phyloP scores from a whole-genome alignment of 192 early-diverging fungal genomes.

The Backusella tarrabulga region DNA sequence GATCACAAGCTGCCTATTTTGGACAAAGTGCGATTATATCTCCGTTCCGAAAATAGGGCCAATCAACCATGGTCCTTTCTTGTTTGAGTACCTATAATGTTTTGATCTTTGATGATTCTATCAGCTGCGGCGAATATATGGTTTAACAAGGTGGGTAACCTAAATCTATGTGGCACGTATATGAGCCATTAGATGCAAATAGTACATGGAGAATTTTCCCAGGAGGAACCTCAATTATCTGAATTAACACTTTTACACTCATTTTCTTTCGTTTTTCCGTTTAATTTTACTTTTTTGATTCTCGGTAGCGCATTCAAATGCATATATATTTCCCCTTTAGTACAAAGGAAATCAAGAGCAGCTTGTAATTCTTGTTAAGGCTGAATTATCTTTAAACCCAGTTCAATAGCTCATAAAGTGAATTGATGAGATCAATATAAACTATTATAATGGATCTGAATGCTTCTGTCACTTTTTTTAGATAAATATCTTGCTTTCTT shows the following conservation, averaged over 20 bases:
- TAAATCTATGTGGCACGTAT: neutral
- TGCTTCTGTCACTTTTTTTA: neutral
- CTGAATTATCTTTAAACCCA: neutral
- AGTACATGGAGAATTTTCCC: neutral
- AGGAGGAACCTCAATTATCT: neutral
- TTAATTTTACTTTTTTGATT: neutral
- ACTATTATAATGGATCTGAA: neutral
- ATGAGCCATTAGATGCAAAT: neutral
- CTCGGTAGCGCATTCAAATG: neutral
- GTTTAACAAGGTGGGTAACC: neutral
- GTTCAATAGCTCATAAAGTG: neutral
- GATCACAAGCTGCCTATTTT: neutral
- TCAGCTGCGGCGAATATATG: neutral
- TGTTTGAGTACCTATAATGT: neutral
- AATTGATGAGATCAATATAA: neutral
- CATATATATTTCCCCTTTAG: neutral
- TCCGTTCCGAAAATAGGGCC: neutral
- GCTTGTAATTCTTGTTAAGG: neutral
- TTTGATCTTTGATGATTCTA: neutral
- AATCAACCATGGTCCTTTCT: neutral
- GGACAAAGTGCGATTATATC: neutral
- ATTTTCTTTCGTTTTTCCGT: neutral
- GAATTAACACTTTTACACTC: neutral
- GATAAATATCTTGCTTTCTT: too few relatives aligned
- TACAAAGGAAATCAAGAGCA: neutral